phyloP scores from a whole-genome alignment of 116 monocot genomes.

The Posidonia oceanica region DNA sequence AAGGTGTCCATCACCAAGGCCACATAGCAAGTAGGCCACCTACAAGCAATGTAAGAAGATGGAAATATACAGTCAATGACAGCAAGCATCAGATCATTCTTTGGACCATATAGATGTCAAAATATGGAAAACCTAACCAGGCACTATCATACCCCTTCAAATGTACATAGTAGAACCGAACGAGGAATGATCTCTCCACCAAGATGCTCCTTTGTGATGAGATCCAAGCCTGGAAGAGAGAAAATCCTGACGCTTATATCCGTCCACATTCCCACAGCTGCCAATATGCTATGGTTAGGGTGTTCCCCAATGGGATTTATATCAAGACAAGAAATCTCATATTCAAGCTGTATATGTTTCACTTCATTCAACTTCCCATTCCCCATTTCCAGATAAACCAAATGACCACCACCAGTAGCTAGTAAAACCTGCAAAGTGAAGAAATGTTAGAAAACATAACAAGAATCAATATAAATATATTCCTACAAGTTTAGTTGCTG shows the following conservation, averaged over 20 bases:
- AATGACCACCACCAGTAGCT: constrained; percentile 92
- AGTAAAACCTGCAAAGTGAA: constrained; percentile 54
- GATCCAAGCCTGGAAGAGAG: constrained; percentile 75
- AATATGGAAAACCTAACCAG: neutral
- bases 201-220: constrained; percentile 64
- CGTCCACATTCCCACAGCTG: constrained; percentile 99
- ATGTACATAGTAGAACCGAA: constrained; percentile 82
- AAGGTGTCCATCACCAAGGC: constrained; percentile 95
- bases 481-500: no score
- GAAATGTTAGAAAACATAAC: no score
- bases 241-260: constrained; percentile 93
- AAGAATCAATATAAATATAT: neutral
- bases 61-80: neutral
- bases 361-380: constrained; percentile 64
- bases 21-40: constrained; percentile 90
- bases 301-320: constrained; percentile 89
- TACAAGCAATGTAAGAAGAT: constrained; percentile 7
- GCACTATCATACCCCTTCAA: constrained; percentile 71
- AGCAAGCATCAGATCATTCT: neutral
- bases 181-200: constrained; percentile 98
- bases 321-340: constrained; percentile 95
- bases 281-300: constrained; percentile 47
- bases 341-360: constrained; percentile 70
- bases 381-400: constrained; percentile 90
- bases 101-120: neutral